phyloP scores from a whole-genome alignment of 495 filamentous ascomycete genomes.

The Annulohypoxylon maeteangense region DNA sequence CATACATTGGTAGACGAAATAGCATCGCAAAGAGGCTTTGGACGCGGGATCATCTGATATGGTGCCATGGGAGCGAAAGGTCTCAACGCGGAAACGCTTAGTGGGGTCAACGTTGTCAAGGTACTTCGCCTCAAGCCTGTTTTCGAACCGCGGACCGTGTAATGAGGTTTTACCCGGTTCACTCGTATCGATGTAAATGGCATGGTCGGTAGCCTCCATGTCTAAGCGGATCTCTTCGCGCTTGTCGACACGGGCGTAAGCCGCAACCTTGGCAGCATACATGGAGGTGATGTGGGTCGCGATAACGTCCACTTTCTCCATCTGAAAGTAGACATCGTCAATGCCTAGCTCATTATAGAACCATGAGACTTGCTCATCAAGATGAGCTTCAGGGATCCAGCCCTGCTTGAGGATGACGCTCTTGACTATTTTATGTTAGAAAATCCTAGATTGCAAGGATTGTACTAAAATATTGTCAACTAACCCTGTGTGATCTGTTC shows the following conservation, averaged over 20 bases:
- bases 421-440: conserved; percentile 53
- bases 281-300: conserved; percentile 94
- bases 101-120: conserved; percentile 75
- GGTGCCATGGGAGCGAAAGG: conserved; percentile 90
- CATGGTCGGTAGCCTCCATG: conserved; percentile 94
- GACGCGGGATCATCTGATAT: conserved; percentile 59
- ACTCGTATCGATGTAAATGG: conserved; percentile 98
- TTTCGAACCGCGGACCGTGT: conserved; percentile 87
- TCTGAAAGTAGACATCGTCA: conserved; percentile 98
- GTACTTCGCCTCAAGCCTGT: conserved; percentile 94
- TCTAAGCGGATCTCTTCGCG: conserved; percentile 92
- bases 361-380: conserved; percentile 88
- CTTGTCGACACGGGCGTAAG: conserved; percentile 93
- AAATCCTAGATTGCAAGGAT: not conserved
- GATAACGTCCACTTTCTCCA: conserved; percentile 86
- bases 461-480: conserved; percentile 34
- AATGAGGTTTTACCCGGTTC: conserved; percentile 80
- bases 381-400: conserved; percentile 86
- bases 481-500: conserved; percentile 91
- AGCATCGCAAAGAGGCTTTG: conserved; percentile 89
- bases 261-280: conserved; percentile 96
- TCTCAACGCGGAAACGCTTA: conserved; percentile 87
- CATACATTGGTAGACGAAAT: conserved; percentile 96
- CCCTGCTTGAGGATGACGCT: conserved; percentile 58
- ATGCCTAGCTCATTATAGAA: conserved; percentile 98